Conservation (phyloP, 805 yeast species). For the Grigorovia humatica region DNA sequence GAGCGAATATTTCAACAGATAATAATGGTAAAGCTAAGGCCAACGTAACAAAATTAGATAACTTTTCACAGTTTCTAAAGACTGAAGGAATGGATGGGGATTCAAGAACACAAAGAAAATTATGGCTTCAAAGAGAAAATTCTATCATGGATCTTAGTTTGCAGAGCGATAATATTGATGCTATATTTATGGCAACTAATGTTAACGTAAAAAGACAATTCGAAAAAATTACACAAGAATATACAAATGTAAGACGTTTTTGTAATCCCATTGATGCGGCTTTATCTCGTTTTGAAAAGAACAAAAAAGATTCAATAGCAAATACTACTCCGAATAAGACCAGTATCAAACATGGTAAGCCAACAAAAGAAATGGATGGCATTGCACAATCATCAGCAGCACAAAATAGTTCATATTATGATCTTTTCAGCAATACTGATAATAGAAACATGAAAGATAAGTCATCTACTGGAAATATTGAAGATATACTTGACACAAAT, state of each 20-base stretch:
- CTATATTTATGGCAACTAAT: constrained; percentile 35
- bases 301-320: not conserved
- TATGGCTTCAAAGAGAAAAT: constrained; percentile 77
- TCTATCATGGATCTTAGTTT: constrained; percentile 47
- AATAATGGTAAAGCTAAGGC: not conserved
- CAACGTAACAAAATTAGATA: constrained; percentile 28
- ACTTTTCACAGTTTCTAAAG: constrained; percentile 35
- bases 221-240: constrained; percentile 69
- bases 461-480: constrained; percentile 4
- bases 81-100: constrained; percentile 33
- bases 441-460: not conserved
- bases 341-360: constrained; percentile 1
- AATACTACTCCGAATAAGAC: not conserved
- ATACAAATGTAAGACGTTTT: constrained; percentile 55
- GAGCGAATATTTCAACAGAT: not conserved
- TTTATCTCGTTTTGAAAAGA: constrained; percentile 37
- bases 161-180: constrained; percentile 20
- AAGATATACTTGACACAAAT: constrained; percentile 12
- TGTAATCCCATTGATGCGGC: constrained; percentile 62
- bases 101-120: constrained; percentile 71
- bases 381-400: not conserved
- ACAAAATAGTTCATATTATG: not conserved
- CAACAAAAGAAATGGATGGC: not conserved
- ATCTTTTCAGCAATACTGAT: constrained; percentile 1
- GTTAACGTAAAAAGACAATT: constrained; percentile 62